Conservation (phyloP, 495 filamentous ascomycete genomes). For the Penicillium samsonianum region DNA sequence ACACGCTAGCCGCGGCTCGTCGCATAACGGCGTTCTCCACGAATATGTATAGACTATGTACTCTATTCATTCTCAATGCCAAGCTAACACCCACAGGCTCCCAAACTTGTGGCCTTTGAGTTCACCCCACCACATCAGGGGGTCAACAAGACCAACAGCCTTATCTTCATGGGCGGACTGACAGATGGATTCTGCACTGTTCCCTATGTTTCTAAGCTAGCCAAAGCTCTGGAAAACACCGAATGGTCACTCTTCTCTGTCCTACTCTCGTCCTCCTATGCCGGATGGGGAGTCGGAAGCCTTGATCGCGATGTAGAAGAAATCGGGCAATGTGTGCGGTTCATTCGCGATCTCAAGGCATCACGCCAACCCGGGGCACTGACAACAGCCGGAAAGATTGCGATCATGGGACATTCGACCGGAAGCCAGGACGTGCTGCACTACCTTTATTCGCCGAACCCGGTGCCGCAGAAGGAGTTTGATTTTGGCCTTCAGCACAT, state of each 20-base stretch:
- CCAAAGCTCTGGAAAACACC: conserved; percentile 56
- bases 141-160: conserved; percentile 56
- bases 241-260: conserved; percentile 63
- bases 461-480: conserved; percentile 27
- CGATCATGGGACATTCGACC: conserved; percentile 85
- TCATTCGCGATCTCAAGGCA: conserved; percentile 55
- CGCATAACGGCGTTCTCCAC: conserved; percentile 39
- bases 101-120: conserved; percentile 61
- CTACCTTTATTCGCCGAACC: conserved; percentile 57
- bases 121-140: conserved; percentile 38
- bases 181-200: conserved; percentile 76
- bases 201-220: conserved; percentile 58
- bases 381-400: conserved; percentile 59
- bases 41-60: conserved; percentile 42
- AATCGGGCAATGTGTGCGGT: conserved; percentile 68
- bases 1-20: conserved; percentile 14
- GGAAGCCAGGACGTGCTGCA: conserved; percentile 88
- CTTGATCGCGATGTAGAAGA: conserved; percentile 73
- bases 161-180: conserved; percentile 85
- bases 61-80: background rate
- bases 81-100: conserved; percentile 40
- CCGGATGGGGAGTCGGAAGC: conserved; percentile 69
- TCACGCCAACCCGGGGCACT: conserved; percentile 27
- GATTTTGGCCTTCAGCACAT: conserved; percentile 28
- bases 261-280: conserved; percentile 64